These are phyloP conservation scores for Prunus campanulata DNA, from an alignment of 306 rosid species.

Conservation along the genomic window DNA sequence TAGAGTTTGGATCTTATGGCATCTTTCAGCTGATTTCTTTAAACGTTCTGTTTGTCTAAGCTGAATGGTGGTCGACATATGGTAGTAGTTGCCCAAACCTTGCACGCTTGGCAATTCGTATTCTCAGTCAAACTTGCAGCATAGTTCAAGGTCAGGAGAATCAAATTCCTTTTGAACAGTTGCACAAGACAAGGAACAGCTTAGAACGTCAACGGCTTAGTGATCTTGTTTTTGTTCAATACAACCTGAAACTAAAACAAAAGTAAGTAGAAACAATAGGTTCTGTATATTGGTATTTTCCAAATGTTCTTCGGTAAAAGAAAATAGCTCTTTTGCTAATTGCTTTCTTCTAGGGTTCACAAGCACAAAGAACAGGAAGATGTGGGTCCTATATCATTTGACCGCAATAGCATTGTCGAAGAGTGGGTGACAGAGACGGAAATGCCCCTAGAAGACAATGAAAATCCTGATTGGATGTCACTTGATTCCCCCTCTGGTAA, in stretches of 20 bases:
- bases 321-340: constrained; percentile 6
- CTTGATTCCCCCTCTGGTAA: constrained; percentile 50
- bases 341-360: constrained; percentile 36
- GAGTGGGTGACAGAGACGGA: constrained; percentile 57
- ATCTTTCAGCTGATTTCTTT: background rate
- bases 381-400: constrained; percentile 54
- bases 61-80: constrained; percentile 88
- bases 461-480: constrained; percentile 53
- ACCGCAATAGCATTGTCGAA: constrained; percentile 33
- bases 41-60: constrained; percentile 30
- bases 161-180: constrained; percentile 48
- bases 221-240: constrained; percentile 65
- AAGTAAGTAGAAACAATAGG: constrained; percentile 23
- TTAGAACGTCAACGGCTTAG: constrained; percentile 62
- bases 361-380: constrained; percentile 45
- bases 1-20: background rate
- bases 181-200: constrained; percentile 48
- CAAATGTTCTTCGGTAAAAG: background rate
- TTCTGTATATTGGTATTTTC: background rate
- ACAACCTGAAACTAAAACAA: constrained; percentile 33
- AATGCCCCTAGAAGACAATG: constrained; percentile 37
- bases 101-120: constrained; percentile 53
- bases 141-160: constrained; percentile 40
- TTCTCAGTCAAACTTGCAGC: constrained; percentile 77
- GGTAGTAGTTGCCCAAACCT: constrained; percentile 76